These are phyloP conservation scores for Irpex sp. DNA, from an alignment of 1,284 basidiomycete species.

Conservation along the genomic window DNA sequence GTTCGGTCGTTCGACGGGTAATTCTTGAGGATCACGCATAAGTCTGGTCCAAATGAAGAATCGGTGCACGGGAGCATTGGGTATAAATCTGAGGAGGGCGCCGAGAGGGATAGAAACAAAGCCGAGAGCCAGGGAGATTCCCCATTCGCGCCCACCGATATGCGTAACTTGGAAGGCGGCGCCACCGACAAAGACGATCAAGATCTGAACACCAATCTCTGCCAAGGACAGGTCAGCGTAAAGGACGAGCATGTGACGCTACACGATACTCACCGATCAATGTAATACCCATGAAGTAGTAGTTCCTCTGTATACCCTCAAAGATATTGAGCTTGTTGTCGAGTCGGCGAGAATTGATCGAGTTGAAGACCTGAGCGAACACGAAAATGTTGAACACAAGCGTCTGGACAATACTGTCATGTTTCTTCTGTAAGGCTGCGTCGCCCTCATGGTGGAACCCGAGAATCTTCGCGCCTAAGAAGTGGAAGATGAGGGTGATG, in stretches of 20 bases:
- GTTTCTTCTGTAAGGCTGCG: constrained; percentile 29
- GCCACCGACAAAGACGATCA: constrained; percentile 92
- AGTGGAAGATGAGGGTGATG: constrained; percentile 89
- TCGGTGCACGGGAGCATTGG: constrained; percentile 77
- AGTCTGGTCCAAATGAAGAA: constrained; percentile 66
- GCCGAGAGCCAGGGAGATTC: constrained; percentile 86
- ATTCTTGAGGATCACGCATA: constrained; percentile 63
- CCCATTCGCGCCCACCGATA: constrained; percentile 87
- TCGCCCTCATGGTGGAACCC: constrained; percentile 44
- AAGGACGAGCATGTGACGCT: background rate
- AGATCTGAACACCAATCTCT: constrained; percentile 86
- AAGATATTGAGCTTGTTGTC: constrained; percentile 90
- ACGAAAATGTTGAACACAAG: constrained; percentile 97
- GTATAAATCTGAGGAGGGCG: constrained; percentile 76
- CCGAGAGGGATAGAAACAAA: constrained; percentile 87
- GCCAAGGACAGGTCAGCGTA: constrained; percentile 8
- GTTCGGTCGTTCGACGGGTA: constrained; percentile 65
- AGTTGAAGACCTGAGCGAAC: constrained; percentile 95
- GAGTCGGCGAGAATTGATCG: constrained; percentile 86
- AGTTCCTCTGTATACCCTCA: constrained; percentile 77
- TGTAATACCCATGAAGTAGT: constrained; percentile 88
- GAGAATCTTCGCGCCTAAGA: constrained; percentile 74
- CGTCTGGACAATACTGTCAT: constrained; percentile 67
- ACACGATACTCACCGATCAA: constrained; percentile 57
- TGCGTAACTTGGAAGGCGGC: constrained; percentile 88